Evolutionary conservation across 768 basidiomycete genomes (phyloP).

Genomic region (Rhizopogon vesiculosus): DNA sequence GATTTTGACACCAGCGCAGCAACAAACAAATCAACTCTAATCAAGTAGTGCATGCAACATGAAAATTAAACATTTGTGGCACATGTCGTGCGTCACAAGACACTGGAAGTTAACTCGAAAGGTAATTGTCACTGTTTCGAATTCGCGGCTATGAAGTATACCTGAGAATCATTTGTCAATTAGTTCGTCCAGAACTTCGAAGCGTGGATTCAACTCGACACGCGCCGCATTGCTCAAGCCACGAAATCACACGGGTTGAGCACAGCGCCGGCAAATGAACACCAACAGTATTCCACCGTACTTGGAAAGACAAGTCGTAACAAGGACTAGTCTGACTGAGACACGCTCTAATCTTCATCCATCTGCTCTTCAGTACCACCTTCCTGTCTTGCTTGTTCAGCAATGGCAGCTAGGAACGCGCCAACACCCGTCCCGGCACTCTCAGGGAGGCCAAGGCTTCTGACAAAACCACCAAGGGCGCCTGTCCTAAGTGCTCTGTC

Average conservation of each 20-base stretch:
- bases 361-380: slow-evolving; percentile 48
- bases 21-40: no score
- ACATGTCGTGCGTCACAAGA: no score
- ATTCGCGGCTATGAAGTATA: no score
- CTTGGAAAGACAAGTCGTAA: background rate
- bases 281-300: background rate
- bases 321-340: background rate
- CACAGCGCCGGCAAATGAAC: background rate
- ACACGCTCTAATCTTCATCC: slow-evolving; percentile 61
- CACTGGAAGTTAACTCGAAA: no score
- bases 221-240: background rate
- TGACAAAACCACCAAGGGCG: slow-evolving; percentile 67
- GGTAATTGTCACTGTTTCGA: no score
- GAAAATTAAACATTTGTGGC: no score
- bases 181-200: background rate
- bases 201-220: background rate
- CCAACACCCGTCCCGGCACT: slow-evolving; percentile 76
- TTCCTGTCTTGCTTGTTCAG: slow-evolving; percentile 59
- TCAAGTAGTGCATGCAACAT: no score
- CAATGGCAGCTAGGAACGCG: slow-evolving; percentile 77
- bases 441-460: slow-evolving; percentile 76
- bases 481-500: slow-evolving; percentile 86
- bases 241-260: background rate
- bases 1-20: no score
- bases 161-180: no score